phyloP scores from a whole-genome alignment of 306 rosid species.

The Macrotyloma uniflorum region DNA sequence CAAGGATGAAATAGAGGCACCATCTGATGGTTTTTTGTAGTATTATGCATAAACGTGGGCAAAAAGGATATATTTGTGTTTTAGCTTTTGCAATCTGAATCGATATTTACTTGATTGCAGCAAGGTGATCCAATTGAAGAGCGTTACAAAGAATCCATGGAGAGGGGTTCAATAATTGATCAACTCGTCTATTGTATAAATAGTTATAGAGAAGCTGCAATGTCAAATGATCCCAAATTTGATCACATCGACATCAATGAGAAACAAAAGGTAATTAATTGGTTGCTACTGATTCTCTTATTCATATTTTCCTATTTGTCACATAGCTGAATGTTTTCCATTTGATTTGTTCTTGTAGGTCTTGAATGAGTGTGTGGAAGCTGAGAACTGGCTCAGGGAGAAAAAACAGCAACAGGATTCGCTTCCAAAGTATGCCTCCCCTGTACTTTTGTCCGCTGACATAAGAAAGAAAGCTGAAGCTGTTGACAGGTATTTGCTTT shows the following conservation, averaged over 20 bases:
- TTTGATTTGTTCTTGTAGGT: slow-evolving; percentile 51
- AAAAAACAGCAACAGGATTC: slow-evolving; percentile 71
- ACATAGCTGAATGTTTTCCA: neutral
- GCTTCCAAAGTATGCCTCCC: slow-evolving; percentile 75
- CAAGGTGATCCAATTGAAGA: slow-evolving; percentile 93
- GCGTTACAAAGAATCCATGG: slow-evolving; percentile 68
- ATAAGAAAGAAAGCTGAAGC: slow-evolving; percentile 81
- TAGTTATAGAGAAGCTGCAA: slow-evolving; percentile 82
- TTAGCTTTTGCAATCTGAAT: slow-evolving; percentile 24
- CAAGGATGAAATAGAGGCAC: neutral
- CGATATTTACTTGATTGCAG: slow-evolving; percentile 48
- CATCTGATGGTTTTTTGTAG: neutral
- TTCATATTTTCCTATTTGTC: neutral
- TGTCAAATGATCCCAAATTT: slow-evolving; percentile 70
- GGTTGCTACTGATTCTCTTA: neutral
- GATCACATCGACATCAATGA: slow-evolving; percentile 85
- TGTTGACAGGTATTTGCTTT: slow-evolving; percentile 65
- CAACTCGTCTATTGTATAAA: slow-evolving; percentile 57
- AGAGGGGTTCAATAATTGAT: slow-evolving; percentile 67
- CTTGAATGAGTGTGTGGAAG: slow-evolving; percentile 72
- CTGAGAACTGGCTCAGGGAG: slow-evolving; percentile 91
- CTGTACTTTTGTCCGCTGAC: slow-evolving; percentile 76
- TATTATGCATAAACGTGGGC: neutral
- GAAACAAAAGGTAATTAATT: slow-evolving; percentile 73
- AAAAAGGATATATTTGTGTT: neutral